Evolutionary conservation across 1,284 basidiomycete species (phyloP), one percentile per base, ranked within the genome.

Genomic region (Abortiporus biennis): DNA sequence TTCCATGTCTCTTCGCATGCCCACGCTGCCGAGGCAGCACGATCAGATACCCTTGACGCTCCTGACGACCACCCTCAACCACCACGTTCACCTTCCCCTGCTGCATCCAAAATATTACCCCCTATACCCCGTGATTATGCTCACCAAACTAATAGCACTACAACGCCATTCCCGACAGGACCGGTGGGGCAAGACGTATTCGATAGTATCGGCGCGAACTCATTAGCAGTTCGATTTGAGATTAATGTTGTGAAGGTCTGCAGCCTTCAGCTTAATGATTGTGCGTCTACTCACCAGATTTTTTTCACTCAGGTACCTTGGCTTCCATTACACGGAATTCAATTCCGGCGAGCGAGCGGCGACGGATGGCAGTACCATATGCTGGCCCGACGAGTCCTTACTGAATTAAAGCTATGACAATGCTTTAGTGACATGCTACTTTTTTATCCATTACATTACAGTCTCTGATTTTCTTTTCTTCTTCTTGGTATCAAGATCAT

Each of bases 291-390:
- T 21, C 3, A 24, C 13, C 19, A 32, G 22, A 16, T 9, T 6
- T 4, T 24, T 27, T 19, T 16, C 27, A 27, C 25, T 48, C 53
- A 95, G 89, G 89, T 97, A 15, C 95, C 95, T 23, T 89, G 87
- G 74, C 64, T 99, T 45, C 92, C 94, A 1, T 70, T 99, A 23
- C 91, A 97, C 59, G 95, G 95, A 1, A 85, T 99, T 45, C 95
- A 98, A 60, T 99, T 99, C 71, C 81, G 94, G 42, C 75, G 95
- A 44, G 79, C 88, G 0, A 81, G 89, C 34, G 94, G 94, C 2
- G 92, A 97, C 53, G 91, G 91, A 2, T 97, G 93, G 94, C 92
- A 97, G 66, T 96, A 97, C 62, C 89, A 93, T 61, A 93, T 92
- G 86, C 75, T 98, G 38, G 94, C 93, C n/a, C 80, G 92, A 57